Evolutionary conservation across 768 basidiomycete species (phyloP).

Genomic region (Holtermanniella nyarrowii): DNA sequence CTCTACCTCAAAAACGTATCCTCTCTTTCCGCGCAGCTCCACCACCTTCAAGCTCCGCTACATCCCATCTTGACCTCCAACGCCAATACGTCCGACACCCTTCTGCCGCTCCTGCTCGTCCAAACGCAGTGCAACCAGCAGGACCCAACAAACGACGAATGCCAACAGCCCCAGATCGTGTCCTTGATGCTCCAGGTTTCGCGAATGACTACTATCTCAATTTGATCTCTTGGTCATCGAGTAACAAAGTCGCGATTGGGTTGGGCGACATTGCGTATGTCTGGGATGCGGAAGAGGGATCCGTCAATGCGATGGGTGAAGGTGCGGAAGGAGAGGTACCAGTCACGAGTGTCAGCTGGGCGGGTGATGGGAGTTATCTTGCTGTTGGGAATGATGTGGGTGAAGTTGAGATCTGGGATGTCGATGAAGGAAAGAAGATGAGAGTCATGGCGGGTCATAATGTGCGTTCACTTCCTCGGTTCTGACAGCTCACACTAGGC

Average conservation of each 20-base stretch:
- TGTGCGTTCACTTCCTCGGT: not conserved
- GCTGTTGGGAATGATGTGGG: slow-evolving; percentile 71
- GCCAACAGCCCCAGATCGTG: slow-evolving; percentile 77
- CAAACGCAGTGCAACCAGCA: slow-evolving; percentile 50
- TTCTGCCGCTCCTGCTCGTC: slow-evolving; percentile 11
- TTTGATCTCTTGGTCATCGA: slow-evolving; percentile 74
- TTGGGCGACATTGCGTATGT: slow-evolving; percentile 78
- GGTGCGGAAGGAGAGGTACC: slow-evolving; percentile 5
- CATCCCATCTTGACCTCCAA: slow-evolving; percentile 26
- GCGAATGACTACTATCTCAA: slow-evolving; percentile 94
- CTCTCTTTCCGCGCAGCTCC: slow-evolving; percentile 30
- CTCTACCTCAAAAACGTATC: slow-evolving; percentile 15
- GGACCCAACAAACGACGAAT: slow-evolving; percentile 71
- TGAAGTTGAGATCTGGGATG: slow-evolving; percentile 91
- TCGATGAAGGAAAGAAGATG: slow-evolving; percentile 63
- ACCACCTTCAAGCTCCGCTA: slow-evolving; percentile 19
- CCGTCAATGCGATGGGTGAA: slow-evolving; percentile 51
- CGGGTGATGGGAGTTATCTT: slow-evolving; percentile 52
- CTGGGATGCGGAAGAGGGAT: slow-evolving; percentile 84
- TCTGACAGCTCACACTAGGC: slow-evolving; percentile 44
- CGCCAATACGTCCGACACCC: slow-evolving; percentile 26
- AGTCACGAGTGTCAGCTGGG: slow-evolving; percentile 40
- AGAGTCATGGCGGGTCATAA: slow-evolving; percentile 80
- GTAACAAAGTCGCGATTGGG: slow-evolving; percentile 81
- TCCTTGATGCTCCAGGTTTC: slow-evolving; percentile 80